Conservation (phyloP, 2,329 filamentous ascomycete genomes). For the Albophoma yamanashiensis region DNA sequence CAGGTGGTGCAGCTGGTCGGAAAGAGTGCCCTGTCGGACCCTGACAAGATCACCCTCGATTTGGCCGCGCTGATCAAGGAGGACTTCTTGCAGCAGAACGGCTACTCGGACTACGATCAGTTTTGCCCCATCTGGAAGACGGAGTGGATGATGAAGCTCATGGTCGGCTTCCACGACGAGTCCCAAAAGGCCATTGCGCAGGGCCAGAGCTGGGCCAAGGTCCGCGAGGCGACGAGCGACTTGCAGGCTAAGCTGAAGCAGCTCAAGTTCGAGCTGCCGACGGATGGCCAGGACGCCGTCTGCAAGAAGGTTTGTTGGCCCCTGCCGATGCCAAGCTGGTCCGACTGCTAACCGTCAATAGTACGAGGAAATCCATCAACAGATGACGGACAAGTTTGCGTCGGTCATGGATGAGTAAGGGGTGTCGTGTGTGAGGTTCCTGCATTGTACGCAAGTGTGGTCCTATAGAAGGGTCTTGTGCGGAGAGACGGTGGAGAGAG, state of each 20-base stretch:
- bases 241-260: slow-evolving; percentile 75
- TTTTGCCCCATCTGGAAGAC: slow-evolving; percentile 99
- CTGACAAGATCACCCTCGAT: slow-evolving; percentile 97
- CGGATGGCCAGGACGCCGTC: slow-evolving; percentile 70
- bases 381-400: slow-evolving; percentile 96
- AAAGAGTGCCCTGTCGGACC: slow-evolving; percentile 90
- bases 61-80: slow-evolving; percentile 90
- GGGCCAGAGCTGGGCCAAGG: slow-evolving; percentile 85
- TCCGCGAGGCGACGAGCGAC: slow-evolving; percentile 80
- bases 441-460: slow-evolving; percentile 12
- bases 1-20: slow-evolving; percentile 98
- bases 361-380: slow-evolving; percentile 87
- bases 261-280: slow-evolving; percentile 95
- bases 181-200: slow-evolving; percentile 89
- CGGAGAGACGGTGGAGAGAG: slow-evolving; percentile 9
- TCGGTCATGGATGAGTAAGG: slow-evolving; percentile 85
- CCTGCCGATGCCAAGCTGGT: background rate
- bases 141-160: slow-evolving; percentile 99
- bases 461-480: slow-evolving; percentile 15
- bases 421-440: slow-evolving; percentile 2
- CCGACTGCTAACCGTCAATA: slow-evolving; percentile 33
- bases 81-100: slow-evolving; percentile 98
- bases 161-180: slow-evolving; percentile 97
- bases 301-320: slow-evolving; percentile 61
- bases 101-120: slow-evolving; percentile 97